These are phyloP conservation scores for Malus asiatica DNA, from an alignment of 306 rosid genomes.

Conservation along the genomic window DNA sequence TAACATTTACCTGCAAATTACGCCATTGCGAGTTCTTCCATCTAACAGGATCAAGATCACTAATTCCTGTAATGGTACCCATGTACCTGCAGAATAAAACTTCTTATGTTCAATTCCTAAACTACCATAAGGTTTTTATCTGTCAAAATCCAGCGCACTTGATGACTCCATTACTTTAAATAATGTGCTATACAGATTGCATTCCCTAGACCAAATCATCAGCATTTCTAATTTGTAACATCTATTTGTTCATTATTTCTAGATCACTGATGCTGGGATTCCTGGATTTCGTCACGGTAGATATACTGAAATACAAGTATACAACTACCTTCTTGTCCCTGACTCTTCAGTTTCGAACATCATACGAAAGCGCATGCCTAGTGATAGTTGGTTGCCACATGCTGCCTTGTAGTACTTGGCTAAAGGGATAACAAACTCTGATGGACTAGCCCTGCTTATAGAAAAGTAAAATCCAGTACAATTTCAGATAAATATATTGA, in stretches of 20 bases:
- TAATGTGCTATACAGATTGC: too few relatives aligned
- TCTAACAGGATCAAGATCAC: slow-evolving; percentile 84
- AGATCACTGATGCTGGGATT: background rate
- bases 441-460: slow-evolving; percentile 88
- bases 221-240: background rate
- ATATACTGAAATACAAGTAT: slow-evolving; percentile 23
- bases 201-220: background rate
- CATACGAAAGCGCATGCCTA: slow-evolving; percentile 97
- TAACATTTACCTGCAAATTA: slow-evolving; percentile 67
- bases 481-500: background rate
- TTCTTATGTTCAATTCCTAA: background rate
- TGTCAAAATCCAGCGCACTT: too few relatives aligned
- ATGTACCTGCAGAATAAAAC: slow-evolving; percentile 59
- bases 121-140: background rate
- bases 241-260: background rate
- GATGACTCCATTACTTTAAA: too few relatives aligned
- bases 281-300: background rate
- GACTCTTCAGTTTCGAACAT: slow-evolving; percentile 98
- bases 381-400: slow-evolving; percentile 79
- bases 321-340: slow-evolving; percentile 83
- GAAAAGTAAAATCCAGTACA: slow-evolving; percentile 1
- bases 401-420: slow-evolving; percentile 97
- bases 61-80: slow-evolving; percentile 94
- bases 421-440: slow-evolving; percentile 93
- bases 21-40: slow-evolving; percentile 99